phyloP scores from a whole-genome alignment of 345 rosid genomes.

The Populus tremula region DNA sequence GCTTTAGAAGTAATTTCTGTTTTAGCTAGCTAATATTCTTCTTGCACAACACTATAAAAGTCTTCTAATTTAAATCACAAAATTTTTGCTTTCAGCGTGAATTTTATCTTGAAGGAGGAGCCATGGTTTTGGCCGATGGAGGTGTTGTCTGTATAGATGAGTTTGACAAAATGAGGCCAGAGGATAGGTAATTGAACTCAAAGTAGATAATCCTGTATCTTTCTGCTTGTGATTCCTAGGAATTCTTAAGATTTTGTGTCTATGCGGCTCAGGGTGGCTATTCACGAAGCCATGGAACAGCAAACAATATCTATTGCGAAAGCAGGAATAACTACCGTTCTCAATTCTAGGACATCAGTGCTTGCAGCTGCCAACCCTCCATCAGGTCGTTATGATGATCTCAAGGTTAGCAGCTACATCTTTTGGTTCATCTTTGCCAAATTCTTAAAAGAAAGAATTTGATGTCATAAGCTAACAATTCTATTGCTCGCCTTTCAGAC shows the following conservation, averaged over 20 bases:
- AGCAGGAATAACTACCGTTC: constrained; percentile 98
- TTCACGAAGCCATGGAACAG: constrained; percentile 99
- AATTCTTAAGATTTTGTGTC: background rate
- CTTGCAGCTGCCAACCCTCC: constrained; percentile 99
- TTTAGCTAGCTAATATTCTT: background rate
- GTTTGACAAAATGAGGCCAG: constrained; percentile 98
- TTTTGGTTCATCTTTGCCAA: background rate
- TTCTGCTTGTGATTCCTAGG: background rate
- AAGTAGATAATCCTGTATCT: background rate
- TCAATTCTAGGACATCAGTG: constrained; percentile 93
- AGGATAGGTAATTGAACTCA: constrained; percentile 64
- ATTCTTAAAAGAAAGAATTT: constrained; percentile 3
- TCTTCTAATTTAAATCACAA: constrained; percentile 21
- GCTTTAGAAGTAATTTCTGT: background rate
- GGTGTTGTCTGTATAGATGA: constrained; percentile 98
- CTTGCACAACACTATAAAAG: background rate
- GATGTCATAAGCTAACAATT: constrained; percentile 7
- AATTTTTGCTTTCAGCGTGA: constrained; percentile 58
- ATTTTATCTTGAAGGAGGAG: constrained; percentile 99
- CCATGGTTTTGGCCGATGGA: constrained; percentile 98
- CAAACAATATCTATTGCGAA: constrained; percentile 98
- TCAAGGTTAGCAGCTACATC: constrained; percentile 52
- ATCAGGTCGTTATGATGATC: constrained; percentile 97
- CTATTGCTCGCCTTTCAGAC: constrained; percentile 45
- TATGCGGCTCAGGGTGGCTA: constrained; percentile 69